Evolutionary conservation across 179 eudicot species (phyloP).

Genomic region (Gypsophila paniculata): DNA sequence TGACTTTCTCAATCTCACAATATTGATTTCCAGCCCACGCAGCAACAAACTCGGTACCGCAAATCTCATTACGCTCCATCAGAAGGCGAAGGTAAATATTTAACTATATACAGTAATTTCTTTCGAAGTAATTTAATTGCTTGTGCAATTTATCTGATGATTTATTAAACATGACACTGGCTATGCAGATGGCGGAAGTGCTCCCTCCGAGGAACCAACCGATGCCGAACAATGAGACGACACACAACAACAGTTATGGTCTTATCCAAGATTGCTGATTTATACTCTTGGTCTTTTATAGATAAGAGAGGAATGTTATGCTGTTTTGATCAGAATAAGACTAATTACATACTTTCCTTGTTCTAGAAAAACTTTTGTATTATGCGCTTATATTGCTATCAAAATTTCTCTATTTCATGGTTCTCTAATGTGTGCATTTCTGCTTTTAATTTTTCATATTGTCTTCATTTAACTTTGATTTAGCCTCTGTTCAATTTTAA

Average conservation of each 20-base stretch:
- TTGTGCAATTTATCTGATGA: neutral
- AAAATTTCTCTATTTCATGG: constrained; percentile 24
- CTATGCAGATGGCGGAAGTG: constrained; percentile 46
- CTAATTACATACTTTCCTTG: constrained; percentile 12
- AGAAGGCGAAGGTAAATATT: constrained; percentile 68
- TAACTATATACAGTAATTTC: no score
- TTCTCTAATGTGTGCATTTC: constrained; percentile 20
- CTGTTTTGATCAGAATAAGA: constrained; percentile 31
- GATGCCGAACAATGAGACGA: constrained; percentile 47
- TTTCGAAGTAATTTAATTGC: neutral
- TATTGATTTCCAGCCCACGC: constrained; percentile 63
- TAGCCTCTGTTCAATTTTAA: no score
- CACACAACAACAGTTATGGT: constrained; percentile 13
- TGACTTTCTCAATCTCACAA: neutral
- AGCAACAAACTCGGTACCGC: constrained; percentile 91
- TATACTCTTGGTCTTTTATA: constrained; percentile 19
- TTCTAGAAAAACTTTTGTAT: constrained; percentile 16
- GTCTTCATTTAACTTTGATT: no score
- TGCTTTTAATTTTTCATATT: no score
- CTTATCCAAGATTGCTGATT: constrained; percentile 29
- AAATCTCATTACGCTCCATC: constrained; percentile 92
- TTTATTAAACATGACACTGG: constrained; percentile 1
- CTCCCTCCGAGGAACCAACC: constrained; percentile 55
- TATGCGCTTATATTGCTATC: constrained; percentile 22
- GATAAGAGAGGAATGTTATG: constrained; percentile 28